These are phyloP conservation scores for Cyclocybe aegerita DNA, from an alignment of 768 basidiomycete genomes.

Conservation along the genomic window DNA sequence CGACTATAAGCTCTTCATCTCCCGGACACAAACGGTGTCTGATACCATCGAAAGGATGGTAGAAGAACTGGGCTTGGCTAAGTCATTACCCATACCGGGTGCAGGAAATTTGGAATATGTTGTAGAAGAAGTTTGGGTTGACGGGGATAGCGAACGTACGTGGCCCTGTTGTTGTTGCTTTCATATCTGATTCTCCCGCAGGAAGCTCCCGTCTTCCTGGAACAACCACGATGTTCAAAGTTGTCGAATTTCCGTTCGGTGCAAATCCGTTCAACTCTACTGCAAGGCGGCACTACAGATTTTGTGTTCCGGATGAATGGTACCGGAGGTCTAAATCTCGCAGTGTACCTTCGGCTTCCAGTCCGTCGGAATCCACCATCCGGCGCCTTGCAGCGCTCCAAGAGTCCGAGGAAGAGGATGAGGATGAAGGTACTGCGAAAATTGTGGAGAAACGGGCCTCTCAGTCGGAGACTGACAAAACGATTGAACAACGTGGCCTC, in stretches of 20 bases:
- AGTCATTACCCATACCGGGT: slow-evolving; percentile 62
- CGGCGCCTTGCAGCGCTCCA: slow-evolving; percentile 47
- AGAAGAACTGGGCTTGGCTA: slow-evolving; percentile 71
- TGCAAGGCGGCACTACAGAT: slow-evolving; percentile 48
- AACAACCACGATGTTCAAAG: slow-evolving; percentile 40
- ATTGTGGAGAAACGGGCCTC: slow-evolving; percentile 22
- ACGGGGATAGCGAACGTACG: slow-evolving; percentile 57
- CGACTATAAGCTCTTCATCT: slow-evolving; percentile 63
- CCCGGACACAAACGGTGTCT: slow-evolving; percentile 52
- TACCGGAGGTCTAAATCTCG: slow-evolving; percentile 69
- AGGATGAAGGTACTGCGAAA: slow-evolving; percentile 66
- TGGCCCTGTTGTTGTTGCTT: not conserved
- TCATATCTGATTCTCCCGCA: slow-evolving; percentile 21
- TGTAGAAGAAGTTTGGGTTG: slow-evolving; percentile 65
- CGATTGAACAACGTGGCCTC: slow-evolving; percentile 52
- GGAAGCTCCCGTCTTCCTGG: slow-evolving; percentile 45
- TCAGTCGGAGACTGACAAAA: slow-evolving; percentile 16
- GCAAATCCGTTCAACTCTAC: slow-evolving; percentile 41
- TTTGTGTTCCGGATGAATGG: slow-evolving; percentile 81
- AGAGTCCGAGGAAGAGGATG: slow-evolving; percentile 43
- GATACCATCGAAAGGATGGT: slow-evolving; percentile 51
- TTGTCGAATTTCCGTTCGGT: slow-evolving; percentile 38
- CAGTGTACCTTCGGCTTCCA: slow-evolving; percentile 42
- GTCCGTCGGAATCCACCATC: slow-evolving; percentile 53
- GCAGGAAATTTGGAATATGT: slow-evolving; percentile 71